Base-by-base conservation (phyloP, 768 basidiomycete genomes). In the Cystobasidium ongulense region DNA sequence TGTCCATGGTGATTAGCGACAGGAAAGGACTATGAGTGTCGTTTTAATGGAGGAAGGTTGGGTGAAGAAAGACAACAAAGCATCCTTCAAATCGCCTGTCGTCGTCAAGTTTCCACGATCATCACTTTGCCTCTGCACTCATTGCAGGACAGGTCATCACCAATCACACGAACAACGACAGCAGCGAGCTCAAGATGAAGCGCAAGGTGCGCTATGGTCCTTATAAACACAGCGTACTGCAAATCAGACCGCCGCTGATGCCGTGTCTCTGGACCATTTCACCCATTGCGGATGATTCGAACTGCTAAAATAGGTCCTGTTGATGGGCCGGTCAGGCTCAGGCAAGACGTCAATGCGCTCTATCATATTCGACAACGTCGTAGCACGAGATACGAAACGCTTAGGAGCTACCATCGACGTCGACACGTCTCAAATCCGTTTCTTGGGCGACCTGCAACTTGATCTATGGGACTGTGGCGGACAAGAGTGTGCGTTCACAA, bases 401-500 rank as follows among this genome's bases (percentile, higher is more conserved):
- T 86, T 99, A 35, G 94, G 94, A 31, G 94, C 95, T 21, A 99
- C 96, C 10, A 95, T 97, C 76, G 95, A 98, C 80, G 93, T 98
- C 75, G 95, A 97, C 81, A 91, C 94, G 81, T 95, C 94, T 78
- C 92, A 96, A 80, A 92, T 98, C 76, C 89, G 93, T 52, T 98
- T 99, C 81, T 87, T 99, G 17, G 94, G 93, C 17, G 92, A 95
- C 80, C 88, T 98, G 78, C 90, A 92, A 75, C 87, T 99, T 81
- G 95, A 95, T 80, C 85, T 97, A 4, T 97, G 95, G 95, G 96
- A 99, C 82, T 97, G 96, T 77, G 96, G 95, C 52, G 96, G 96
- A 8, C 96, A 99, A 82, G 92, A 96, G 31, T 76, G 78, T 79
- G n/a, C 52, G 77, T 62, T 1, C 1, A 17, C n/a, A 31, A 7